These are phyloP conservation scores for Leccinum longicurvipes DNA, from an alignment of 768 basidiomycete genomes.

Conservation along the genomic window DNA sequence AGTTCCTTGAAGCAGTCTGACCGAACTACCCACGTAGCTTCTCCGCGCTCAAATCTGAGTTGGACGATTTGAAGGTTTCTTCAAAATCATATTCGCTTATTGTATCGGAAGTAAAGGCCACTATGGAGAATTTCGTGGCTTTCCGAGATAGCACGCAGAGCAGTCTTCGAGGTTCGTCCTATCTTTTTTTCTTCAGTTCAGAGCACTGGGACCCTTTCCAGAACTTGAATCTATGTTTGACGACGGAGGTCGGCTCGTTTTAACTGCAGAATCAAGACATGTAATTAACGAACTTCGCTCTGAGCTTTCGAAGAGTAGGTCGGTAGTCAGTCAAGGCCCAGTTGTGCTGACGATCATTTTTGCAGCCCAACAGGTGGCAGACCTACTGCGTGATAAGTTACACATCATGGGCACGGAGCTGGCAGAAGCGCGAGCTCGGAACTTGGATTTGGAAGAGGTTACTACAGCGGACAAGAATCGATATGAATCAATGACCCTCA, in stretches of 20 bases:
- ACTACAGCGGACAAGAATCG: conserved; percentile 20
- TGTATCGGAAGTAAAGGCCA: conserved; percentile 22
- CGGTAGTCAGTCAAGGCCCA: not conserved
- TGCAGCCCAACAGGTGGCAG: conserved; percentile 46
- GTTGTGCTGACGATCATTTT: conserved; percentile 5
- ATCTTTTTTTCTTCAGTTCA: not conserved
- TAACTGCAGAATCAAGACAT: conserved; percentile 25
- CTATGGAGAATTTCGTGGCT: conserved; percentile 24
- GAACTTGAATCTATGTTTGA: conserved; percentile 31
- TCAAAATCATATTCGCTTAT: conserved; percentile 21
- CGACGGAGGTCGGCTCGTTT: conserved; percentile 23
- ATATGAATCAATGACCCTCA: conserved; percentile 17
- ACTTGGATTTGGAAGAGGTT: conserved; percentile 36
- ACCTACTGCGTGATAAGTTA: conserved; percentile 46
- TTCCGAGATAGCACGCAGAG: conserved; percentile 20
- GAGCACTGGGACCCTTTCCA: conserved; percentile 1
- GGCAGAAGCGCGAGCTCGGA: conserved; percentile 39
- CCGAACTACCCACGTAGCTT: conserved; percentile 19
- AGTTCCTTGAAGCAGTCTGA: not conserved
- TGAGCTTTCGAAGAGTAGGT: conserved; percentile 36
- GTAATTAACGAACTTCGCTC: conserved; percentile 33
- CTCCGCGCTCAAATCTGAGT: conserved; percentile 26
- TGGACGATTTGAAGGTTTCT: conserved; percentile 27
- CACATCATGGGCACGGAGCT: conserved; percentile 41
- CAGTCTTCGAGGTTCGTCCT: conserved; percentile 27